phyloP scores from a whole-genome alignment of 192 early-diverging fungal species.

The Backusella luteola region DNA sequence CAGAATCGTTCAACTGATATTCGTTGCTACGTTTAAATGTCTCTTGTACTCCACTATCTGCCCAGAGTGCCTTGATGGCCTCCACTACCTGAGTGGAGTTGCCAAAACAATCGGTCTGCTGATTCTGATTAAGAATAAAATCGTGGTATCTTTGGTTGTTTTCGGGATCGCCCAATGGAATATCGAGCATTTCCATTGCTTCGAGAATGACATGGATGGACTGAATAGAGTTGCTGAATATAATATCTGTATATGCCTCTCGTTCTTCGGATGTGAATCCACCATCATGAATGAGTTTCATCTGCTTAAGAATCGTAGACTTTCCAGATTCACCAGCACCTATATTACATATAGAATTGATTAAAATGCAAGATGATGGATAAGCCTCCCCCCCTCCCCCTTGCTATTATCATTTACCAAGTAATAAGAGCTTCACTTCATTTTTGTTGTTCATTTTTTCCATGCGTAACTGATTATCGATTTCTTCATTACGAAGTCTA shows the following conservation, averaged over 20 bases:
- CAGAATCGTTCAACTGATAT: conserved; percentile 90
- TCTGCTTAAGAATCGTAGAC: conserved; percentile 94
- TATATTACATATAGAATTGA: background rate
- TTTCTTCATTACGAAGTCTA: conserved; percentile 82
- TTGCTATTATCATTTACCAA: conserved; percentile 51
- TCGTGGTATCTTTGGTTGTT: conserved; percentile 68
- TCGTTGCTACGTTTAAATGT: conserved; percentile 69
- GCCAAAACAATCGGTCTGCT: conserved; percentile 83
- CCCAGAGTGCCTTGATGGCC: conserved; percentile 70
- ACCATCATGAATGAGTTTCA: conserved; percentile 95
- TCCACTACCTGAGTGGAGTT: conserved; percentile 67
- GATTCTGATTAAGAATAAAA: conserved; percentile 78
- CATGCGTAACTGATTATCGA: conserved; percentile 79
- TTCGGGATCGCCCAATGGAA: conserved; percentile 58
- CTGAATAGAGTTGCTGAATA: conserved; percentile 92
- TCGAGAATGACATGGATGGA: conserved; percentile 93
- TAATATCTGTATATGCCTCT: conserved; percentile 91
- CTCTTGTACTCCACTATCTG: conserved; percentile 63
- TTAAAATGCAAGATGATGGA: background rate
- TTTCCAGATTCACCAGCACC: conserved; percentile 92
- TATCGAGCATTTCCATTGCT: conserved; percentile 87
- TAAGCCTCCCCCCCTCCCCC: background rate
- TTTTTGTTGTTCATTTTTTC: conserved; percentile 78
- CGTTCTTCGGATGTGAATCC: conserved; percentile 84
- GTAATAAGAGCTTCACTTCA: conserved; percentile 94